phyloP scores from a whole-genome alignment of 208 protist genomes.

The Leishmania braziliensis region DNA sequence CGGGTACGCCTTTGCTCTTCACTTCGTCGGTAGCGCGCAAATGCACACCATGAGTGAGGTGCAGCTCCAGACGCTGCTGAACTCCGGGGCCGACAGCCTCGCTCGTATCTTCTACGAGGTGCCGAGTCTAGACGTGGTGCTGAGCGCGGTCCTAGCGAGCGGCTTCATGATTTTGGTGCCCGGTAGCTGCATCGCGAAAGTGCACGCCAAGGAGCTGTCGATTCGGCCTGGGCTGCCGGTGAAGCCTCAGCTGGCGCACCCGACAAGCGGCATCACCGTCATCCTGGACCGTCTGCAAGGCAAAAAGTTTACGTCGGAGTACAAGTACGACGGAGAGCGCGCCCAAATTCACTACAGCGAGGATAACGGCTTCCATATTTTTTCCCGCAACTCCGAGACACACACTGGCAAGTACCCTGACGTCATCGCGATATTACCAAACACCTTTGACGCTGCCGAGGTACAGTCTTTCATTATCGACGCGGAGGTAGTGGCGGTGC shows the following conservation, averaged over 20 bases:
- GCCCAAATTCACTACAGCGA: slow-evolving; percentile 94
- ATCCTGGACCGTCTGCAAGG: slow-evolving; percentile 85
- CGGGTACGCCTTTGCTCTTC: slow-evolving; percentile 92
- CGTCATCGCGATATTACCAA: slow-evolving; percentile 88
- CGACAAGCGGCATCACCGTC: slow-evolving; percentile 94
- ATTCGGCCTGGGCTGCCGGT: slow-evolving; percentile 95
- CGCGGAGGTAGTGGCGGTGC: slow-evolving; percentile 97
- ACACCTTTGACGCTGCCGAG: slow-evolving; percentile 43
- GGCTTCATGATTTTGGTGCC: slow-evolving; percentile 81
- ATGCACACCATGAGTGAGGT: slow-evolving; percentile 46
- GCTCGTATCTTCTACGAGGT: slow-evolving; percentile 82
- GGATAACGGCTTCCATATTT: slow-evolving; percentile 93
- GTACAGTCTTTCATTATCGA: slow-evolving; percentile 98
- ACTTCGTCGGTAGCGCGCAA: slow-evolving; percentile 48
- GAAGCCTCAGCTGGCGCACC: slow-evolving; percentile 99
- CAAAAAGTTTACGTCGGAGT: slow-evolving; percentile 98
- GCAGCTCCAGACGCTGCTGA: slow-evolving; percentile 71
- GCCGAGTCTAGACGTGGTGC: slow-evolving; percentile 84
- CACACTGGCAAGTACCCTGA: slow-evolving; percentile 99
- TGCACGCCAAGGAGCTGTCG: slow-evolving; percentile 54
- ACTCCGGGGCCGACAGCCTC: slow-evolving; percentile 56
- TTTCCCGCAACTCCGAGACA: slow-evolving; percentile 98
- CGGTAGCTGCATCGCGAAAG: slow-evolving; percentile 38
- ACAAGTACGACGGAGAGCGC: slow-evolving; percentile 99
- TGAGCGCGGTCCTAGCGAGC: slow-evolving; percentile 65